Evolutionary conservation across 2,329 filamentous ascomycete genomes (phyloP).

Genomic region (Phialophora verrucosa): DNA sequence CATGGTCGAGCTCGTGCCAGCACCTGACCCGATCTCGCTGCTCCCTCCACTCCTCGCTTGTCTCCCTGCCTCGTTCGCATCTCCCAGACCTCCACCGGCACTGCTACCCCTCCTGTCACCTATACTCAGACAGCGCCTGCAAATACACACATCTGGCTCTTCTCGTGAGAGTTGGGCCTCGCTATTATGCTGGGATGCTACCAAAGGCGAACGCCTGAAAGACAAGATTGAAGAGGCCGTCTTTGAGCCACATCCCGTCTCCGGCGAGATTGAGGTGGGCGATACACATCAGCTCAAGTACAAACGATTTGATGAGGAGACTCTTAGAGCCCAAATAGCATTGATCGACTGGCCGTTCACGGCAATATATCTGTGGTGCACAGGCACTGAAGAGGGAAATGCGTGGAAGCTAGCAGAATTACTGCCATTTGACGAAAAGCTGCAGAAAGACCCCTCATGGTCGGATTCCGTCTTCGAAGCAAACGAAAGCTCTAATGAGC

Average conservation of each 20-base stretch:
- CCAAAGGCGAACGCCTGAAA: constrained; percentile 59
- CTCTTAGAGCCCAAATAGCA: constrained; percentile 61
- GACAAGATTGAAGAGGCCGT: constrained; percentile 59
- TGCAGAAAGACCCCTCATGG: constrained; percentile 60
- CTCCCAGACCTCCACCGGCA: constrained; percentile 64
- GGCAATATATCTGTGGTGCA: constrained; percentile 67
- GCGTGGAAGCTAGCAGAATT: constrained; percentile 67
- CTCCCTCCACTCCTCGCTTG: constrained; percentile 69
- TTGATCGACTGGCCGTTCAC: constrained; percentile 62
- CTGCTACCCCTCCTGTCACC: constrained; percentile 67
- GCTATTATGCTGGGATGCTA: constrained; percentile 64
- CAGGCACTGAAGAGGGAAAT: constrained; percentile 59
- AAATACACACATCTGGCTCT: constrained; percentile 58
- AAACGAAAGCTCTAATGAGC: constrained; percentile 53
- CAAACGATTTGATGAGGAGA: constrained; percentile 66
- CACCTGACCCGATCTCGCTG: constrained; percentile 61
- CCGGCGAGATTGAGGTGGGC: constrained; percentile 68
- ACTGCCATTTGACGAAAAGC: constrained; percentile 55
- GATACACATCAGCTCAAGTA: constrained; percentile 63
- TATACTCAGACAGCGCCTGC: constrained; percentile 66
- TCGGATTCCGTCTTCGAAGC: constrained; percentile 61
- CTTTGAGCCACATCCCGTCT: constrained; percentile 68
- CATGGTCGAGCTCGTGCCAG: constrained; percentile 61
- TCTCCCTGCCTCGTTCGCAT: constrained; percentile 65
- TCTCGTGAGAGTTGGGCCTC: constrained; percentile 62